phyloP scores from a whole-genome alignment of 2,329 filamentous ascomycete species.

The Talaromyces funiculosus region DNA sequence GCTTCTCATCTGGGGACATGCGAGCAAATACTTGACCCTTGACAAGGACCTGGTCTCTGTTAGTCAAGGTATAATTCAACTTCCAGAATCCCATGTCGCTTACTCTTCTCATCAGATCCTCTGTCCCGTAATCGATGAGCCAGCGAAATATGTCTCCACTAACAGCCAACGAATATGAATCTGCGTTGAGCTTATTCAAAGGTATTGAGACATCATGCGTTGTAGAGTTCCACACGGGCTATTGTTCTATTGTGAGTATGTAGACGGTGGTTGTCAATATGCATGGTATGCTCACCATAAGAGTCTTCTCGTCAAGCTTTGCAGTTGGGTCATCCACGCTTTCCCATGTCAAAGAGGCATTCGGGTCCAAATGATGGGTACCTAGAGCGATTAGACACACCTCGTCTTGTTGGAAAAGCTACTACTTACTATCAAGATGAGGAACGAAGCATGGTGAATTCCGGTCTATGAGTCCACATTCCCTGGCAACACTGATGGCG shows the following conservation, averaged over 20 bases:
- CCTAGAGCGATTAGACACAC: conserved; percentile 14
- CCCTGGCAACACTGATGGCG: conserved; percentile 88
- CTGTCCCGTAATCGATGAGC: conserved; percentile 84
- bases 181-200: conserved; percentile 72
- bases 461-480: conserved; percentile 76
- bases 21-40: conserved; percentile 89
- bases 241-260: conserved; percentile 10
- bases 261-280: background rate
- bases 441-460: conserved; percentile 89
- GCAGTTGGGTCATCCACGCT: conserved; percentile 83
- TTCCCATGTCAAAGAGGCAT: conserved; percentile 77
- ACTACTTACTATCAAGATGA: conserved; percentile 65
- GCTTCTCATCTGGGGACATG: conserved; percentile 98
- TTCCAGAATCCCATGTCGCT: conserved; percentile 21
- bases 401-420: background rate
- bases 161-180: conserved; percentile 83
- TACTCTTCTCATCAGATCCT: conserved; percentile 68
- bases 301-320: conserved; percentile 69
- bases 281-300: conserved; percentile 50
- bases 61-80: background rate
- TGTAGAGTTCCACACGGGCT: conserved; percentile 66
- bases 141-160: conserved; percentile 94
- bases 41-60: conserved; percentile 66
- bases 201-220: conserved; percentile 77
- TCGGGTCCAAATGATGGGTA: conserved; percentile 54